phyloP scores from a whole-genome alignment of 1,139 yeast species.

The Yamadazyma taylorii region DNA sequence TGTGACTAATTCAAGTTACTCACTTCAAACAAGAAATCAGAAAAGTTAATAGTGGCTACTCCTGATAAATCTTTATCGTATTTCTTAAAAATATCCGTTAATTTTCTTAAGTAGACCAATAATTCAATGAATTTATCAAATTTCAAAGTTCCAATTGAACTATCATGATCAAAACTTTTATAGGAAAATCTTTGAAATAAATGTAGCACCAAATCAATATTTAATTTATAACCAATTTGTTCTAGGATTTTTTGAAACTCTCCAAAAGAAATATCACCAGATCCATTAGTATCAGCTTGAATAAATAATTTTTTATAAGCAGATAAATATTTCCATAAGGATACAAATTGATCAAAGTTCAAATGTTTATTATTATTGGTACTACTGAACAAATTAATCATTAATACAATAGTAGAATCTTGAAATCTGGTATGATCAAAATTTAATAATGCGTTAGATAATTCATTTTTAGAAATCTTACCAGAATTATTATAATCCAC shows the following conservation, averaged over 20 bases:
- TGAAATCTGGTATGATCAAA: constrained; percentile 66
- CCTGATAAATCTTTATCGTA: constrained; percentile 78
- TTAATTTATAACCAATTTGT: constrained; percentile 68
- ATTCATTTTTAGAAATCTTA: constrained; percentile 55
- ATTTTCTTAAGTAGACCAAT: constrained; percentile 70
- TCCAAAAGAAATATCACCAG: constrained; percentile 64
- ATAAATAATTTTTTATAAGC: constrained; percentile 70
- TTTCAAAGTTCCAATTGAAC: constrained; percentile 56
- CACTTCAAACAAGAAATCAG: constrained; percentile 72
- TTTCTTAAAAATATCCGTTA: constrained; percentile 77
- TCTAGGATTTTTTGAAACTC: constrained; percentile 68
- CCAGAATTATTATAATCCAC: constrained; percentile 60
- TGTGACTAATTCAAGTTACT: constrained; percentile 28
- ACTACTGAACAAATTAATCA: constrained; percentile 62
- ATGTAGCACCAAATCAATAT: constrained; percentile 60
- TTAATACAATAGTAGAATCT: constrained; percentile 59
- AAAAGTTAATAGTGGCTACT: constrained; percentile 72
- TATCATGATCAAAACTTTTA: constrained; percentile 33
- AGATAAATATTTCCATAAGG: constrained; percentile 70
- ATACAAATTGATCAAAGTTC: constrained; percentile 67
- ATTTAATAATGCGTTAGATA: constrained; percentile 62
- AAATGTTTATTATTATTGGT: constrained; percentile 38
- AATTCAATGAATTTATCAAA: constrained; percentile 85
- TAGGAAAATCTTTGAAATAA: constrained; percentile 60
- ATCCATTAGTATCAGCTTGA: constrained; percentile 60